These are phyloP conservation scores for Aureobasidium namibiae DNA, from an alignment of 2,329 filamentous ascomycete genomes.

Conservation along the genomic window DNA sequence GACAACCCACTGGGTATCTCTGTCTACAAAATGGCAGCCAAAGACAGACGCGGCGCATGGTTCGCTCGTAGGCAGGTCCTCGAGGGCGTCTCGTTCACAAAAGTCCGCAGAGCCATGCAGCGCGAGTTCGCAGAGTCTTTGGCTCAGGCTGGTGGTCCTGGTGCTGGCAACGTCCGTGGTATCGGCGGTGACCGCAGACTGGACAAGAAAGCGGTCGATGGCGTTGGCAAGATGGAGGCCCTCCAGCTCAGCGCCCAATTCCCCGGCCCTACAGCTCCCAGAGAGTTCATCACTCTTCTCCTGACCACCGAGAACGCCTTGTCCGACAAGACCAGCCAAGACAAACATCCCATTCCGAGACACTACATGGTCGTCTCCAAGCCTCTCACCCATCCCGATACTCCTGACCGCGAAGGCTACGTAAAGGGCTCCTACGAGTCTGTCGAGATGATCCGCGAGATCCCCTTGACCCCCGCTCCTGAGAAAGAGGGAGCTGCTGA, in stretches of 20 bases:
- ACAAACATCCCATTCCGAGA: conserved; percentile 40
- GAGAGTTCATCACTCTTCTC: conserved; percentile 79
- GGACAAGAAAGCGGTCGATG: conserved; percentile 53
- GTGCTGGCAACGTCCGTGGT: conserved; percentile 69
- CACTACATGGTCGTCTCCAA: conserved; percentile 85
- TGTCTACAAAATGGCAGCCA: conserved; percentile 70
- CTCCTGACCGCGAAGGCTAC: conserved; percentile 60
- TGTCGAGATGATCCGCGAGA: conserved; percentile 81
- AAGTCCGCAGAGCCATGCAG: conserved; percentile 69
- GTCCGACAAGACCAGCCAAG: conserved; percentile 34
- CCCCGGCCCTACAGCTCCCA: conserved; percentile 74
- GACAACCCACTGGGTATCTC: conserved; percentile 69
- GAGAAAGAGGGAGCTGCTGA: conserved; percentile 14
- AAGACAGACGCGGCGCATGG: conserved; percentile 81
- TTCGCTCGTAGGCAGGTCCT: conserved; percentile 82
- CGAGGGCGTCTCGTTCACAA: conserved; percentile 64
- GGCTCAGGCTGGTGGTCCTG: conserved; percentile 59
- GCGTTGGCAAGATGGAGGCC: conserved; percentile 59
- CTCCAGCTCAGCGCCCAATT: conserved; percentile 85
- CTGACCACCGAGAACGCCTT: conserved; percentile 55
- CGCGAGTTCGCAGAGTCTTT: conserved; percentile 74
- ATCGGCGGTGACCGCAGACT: conserved; percentile 73
- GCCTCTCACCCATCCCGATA: conserved; percentile 69
- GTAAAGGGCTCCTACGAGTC: conserved; percentile 85
- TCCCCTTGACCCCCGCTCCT: conserved; percentile 46